Percentiles rank a stretch among this genome's conserved stretches.
These are phyloP conservation scores for Morella rubra DNA, from an alignment of 306 rosid species.

Conservation along the genomic window DNA sequence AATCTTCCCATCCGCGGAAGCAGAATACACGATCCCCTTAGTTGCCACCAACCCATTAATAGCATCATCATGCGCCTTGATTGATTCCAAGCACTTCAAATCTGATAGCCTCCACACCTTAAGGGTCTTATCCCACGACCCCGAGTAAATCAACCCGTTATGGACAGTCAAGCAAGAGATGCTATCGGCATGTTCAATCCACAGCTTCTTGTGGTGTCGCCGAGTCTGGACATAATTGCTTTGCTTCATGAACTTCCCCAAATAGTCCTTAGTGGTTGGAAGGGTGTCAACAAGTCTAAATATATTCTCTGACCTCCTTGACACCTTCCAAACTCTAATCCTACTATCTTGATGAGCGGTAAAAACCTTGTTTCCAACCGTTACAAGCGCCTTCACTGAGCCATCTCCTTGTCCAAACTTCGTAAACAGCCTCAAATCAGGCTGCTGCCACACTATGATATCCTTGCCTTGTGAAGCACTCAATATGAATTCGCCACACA, in stretches of 20 bases:
- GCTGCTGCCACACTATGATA: constrained; percentile 91
- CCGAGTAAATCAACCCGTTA: constrained; percentile 76
- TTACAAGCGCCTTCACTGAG: constrained; percentile 72
- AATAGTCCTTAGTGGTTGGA: constrained; percentile 79
- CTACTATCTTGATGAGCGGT: constrained; percentile 87
- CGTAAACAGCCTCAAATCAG: constrained; percentile 62
- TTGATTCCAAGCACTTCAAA: constrained; percentile 85
- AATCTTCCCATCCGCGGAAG: constrained; percentile 94
- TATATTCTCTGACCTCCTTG: constrained; percentile 68
- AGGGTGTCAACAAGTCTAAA: constrained; percentile 67
- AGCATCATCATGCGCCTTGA: constrained; percentile 92
- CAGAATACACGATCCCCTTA: constrained; percentile 78
- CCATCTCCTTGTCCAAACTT: constrained; percentile 93
- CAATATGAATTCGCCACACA: constrained; percentile 87
- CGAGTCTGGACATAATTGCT: constrained; percentile 85
- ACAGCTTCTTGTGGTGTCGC: constrained; percentile 71
- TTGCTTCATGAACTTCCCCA: constrained; percentile 85
- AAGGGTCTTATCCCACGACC: constrained; percentile 90
- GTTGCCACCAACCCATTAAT: constrained; percentile 68
- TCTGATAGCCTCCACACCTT: constrained; percentile 84
- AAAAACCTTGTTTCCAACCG: constrained; percentile 64
- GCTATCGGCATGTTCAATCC: constrained; percentile 89
- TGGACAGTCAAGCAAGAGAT: constrained; percentile 75
- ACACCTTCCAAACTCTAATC: constrained; percentile 87
- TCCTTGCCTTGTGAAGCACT: constrained; percentile 90